Evolutionary conservation across 2,329 filamentous ascomycete genomes (phyloP), one percentile per base, ranked within the genome.

Genomic region (Sclerotinia spermophila): DNA sequence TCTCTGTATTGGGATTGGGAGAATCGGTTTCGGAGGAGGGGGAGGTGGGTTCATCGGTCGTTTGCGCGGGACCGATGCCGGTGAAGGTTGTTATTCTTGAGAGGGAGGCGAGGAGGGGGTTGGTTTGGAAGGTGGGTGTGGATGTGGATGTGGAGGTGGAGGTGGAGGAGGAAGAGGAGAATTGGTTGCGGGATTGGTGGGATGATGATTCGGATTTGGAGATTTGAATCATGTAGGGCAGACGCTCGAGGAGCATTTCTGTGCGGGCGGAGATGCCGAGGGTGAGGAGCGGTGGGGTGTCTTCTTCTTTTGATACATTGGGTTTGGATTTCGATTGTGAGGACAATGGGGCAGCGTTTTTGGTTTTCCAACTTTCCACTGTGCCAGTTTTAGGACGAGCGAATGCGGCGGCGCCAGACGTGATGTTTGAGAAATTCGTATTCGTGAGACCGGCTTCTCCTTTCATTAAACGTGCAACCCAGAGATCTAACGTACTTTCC

Each of bases 141-240:
- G n/a, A n/a, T 27, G 48, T 17, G n/a, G 7, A 27, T 1, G n/a
- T 15, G 11, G 40, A 33, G 10, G 59, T 1, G 40, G 40, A 61
- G 17, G 66, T 11, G 40, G 48, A 2, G 71, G 73, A 59, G 73
- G 72, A 7, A 11, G 38, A 58, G 33, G 19, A 56, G 24, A 42
- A 42, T 17, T 6, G 27, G 40, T 27, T 27, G 33, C 30, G 30
- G 33, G 45, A 15, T 38, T 45, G 44, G 33, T n/a, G 7, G 17
- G 44, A 30, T 19, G 60, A 5, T 70, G 68, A 67, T 35, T 82
- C 78, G 56, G 61, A 77, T 70, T 77, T 75, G 80, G 77, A 72
- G 53, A 97, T 92, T 66, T 87, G 85, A 1, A 90, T 85, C 84
- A 96, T 89, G 80, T 97, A 98, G 0, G 96, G 96, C 0, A 99